Conservation (phyloP, 2,329 filamentous ascomycete genomes). For the Dissoconium aciculare region DNA sequence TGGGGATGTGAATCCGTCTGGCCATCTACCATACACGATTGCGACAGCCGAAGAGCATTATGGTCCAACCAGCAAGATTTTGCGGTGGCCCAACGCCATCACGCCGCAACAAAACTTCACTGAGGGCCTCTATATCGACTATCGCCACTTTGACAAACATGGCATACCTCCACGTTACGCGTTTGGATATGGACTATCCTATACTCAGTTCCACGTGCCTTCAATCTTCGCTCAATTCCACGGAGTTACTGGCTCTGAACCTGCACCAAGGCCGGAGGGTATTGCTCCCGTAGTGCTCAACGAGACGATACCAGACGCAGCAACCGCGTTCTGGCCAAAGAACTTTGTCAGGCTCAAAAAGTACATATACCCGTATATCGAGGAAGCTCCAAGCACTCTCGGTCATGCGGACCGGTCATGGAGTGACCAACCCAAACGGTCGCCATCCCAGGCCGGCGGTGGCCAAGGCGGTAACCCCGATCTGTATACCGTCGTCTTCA, state of each 20-base stretch:
- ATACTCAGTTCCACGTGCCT: conserved; percentile 55
- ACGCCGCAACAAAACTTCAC: conserved; percentile 69
- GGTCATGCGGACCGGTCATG: no score
- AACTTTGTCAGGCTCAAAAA: conserved; percentile 48
- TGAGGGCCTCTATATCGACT: conserved; percentile 78
- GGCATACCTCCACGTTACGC: conserved; percentile 62
- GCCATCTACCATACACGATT: conserved; percentile 79
- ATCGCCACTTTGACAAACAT: conserved; percentile 72
- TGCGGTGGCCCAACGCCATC: conserved; percentile 53
- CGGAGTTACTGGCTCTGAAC: conserved; percentile 11
- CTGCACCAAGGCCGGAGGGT: conserved; percentile 27
- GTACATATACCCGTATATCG: conserved; percentile 60
- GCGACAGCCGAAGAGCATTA: conserved; percentile 62
- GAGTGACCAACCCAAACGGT: conserved; percentile 18
- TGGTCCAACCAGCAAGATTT: conserved; percentile 53
- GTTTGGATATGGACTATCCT: conserved; percentile 76
- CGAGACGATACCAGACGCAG: conserved; percentile 38
- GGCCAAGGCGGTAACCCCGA: conserved; percentile 54
- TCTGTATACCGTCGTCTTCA: conserved; percentile 43
- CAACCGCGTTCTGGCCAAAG: conserved; percentile 45
- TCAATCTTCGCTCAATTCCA: conserved; percentile 36
- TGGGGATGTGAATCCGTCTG: conserved; percentile 61
- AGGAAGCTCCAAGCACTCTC: conserved; percentile 33
- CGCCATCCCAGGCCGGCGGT: conserved; percentile 49
- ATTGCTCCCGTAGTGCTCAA: conserved; percentile 42